Evolutionary conservation across 140 eudicot species (phyloP), one percentile per base, ranked within the genome.

Genomic region (Ambrosia hybrid): DNA sequence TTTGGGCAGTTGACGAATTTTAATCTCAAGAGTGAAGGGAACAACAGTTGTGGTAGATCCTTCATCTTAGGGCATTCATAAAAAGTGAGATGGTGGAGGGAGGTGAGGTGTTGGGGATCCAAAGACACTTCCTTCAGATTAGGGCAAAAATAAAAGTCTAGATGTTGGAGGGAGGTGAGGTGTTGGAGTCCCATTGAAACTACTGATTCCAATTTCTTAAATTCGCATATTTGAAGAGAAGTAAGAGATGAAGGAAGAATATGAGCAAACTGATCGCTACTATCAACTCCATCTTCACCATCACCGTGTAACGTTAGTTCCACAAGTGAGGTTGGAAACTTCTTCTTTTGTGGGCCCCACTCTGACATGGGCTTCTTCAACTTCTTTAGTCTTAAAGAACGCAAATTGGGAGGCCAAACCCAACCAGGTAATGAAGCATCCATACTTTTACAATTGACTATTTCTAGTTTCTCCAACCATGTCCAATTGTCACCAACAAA

Each of bases 361-460:
- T 53, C 34, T 1, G 34, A 30, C 0, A 30, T 30, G 34, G 34
- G 34, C 34, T 30, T 30, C 34, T 30, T 30, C 34, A 30, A 30
- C 2, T 2, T 1, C 1, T 1, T 1, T 21, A 73, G 70, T 7
- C 0, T 3, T 49, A 67, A 56, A 56, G 2, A 17, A 58, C 0
- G 0, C 37, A 73, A 61, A 9, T 73, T 79, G 1, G 78, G 73
- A 73, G 74, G 78, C 79, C 79, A 75, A 41, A 55, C n/a, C 67
- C 59, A 58, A 39, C 68, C 21, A 9, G 74, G 53, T 21, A 72
- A 57, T 0, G 41, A 53, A 14, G 6, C 58, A 53, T 53, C 41
- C 4, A 4, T 39, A 5, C 46, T 41, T 4, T 6, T 1, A 41
- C 46, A 41, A 0, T 41, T 5, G 0, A 0, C 4, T 41, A 41